These are phyloP conservation scores for Phaeolepiota aurea DNA, from an alignment of 768 basidiomycete genomes.

Conservation along the genomic window DNA sequence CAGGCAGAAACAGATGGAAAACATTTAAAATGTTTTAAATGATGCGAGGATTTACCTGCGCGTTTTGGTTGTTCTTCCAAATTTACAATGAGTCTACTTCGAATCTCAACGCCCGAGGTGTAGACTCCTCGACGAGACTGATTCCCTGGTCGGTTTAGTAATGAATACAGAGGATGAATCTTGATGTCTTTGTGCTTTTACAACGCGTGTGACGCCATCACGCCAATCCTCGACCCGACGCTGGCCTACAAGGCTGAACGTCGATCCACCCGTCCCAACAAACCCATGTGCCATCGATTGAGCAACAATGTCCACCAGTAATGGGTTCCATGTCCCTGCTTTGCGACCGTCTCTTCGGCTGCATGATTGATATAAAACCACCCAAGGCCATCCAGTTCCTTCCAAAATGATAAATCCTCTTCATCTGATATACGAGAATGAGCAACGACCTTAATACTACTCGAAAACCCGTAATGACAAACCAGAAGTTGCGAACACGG, in stretches of 20 bases:
- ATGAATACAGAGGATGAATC: too few species aligned
- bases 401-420: conserved; percentile 32
- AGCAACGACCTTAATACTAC: not conserved
- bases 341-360: conserved; percentile 21
- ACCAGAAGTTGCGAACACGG: conserved; percentile 38
- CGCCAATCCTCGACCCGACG: conserved; percentile 53
- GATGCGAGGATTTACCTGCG: too few species aligned
- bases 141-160: too few species aligned
- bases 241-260: conserved; percentile 45
- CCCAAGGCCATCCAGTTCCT: conserved; percentile 24
- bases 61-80: too few species aligned
- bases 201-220: conserved; percentile 27
- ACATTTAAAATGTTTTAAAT: too few species aligned
- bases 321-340: conserved; percentile 38
- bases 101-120: too few species aligned
- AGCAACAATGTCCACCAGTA: conserved; percentile 45
- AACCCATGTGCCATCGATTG: conserved; percentile 50
- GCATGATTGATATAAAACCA: conserved; percentile 36
- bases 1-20: too few species aligned
- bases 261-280: conserved; percentile 48
- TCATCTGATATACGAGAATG: conserved; percentile 27
- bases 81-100: too few species aligned
- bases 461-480: not conserved
- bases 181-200: too few species aligned
- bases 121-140: too few species aligned